Percentiles rank a stretch among this genome's conserved stretches.
Conservation (phyloP, 345 rosid genomes). For the Gossypium turneri region DNA sequence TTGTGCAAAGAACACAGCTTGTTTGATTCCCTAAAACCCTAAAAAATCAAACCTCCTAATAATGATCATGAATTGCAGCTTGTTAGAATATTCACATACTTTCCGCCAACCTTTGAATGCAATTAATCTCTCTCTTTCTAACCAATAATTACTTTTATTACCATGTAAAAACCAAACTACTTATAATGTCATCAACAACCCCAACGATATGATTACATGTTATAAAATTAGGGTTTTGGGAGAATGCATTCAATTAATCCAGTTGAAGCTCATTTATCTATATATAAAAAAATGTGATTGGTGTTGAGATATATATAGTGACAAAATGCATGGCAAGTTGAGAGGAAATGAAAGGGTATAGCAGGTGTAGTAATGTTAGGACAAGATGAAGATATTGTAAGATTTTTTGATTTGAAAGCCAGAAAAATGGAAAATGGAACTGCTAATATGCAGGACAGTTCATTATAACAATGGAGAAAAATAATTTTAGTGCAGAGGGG, state of each 20-base stretch:
- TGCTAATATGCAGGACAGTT: slow-evolving; percentile 2
- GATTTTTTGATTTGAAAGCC: slow-evolving; percentile 4
- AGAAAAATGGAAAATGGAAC: background rate
- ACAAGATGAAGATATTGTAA: background rate
- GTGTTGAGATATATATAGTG: no score
- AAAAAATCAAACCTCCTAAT: background rate
- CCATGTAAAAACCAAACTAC: no score
- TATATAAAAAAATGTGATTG: no score
- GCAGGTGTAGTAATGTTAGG: background rate
- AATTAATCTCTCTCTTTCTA: no score
- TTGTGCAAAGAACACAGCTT: background rate
- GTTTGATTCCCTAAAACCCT: background rate
- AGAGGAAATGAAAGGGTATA: background rate
- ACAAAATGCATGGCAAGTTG: background rate
- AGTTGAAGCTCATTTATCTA: no score
- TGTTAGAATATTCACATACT: background rate
- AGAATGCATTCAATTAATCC: no score
- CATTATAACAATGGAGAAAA: slow-evolving; percentile 3
- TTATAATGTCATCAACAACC: no score
- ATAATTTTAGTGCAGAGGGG: background rate
- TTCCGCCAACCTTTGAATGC: background rate
- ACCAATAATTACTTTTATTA: no score
- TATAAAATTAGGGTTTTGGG: no score
- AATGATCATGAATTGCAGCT: background rate
- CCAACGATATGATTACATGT: no score